Evolutionary conservation across 116 monocot genomes (phyloP).

Genomic region (Cymodocea nodosa): DNA sequence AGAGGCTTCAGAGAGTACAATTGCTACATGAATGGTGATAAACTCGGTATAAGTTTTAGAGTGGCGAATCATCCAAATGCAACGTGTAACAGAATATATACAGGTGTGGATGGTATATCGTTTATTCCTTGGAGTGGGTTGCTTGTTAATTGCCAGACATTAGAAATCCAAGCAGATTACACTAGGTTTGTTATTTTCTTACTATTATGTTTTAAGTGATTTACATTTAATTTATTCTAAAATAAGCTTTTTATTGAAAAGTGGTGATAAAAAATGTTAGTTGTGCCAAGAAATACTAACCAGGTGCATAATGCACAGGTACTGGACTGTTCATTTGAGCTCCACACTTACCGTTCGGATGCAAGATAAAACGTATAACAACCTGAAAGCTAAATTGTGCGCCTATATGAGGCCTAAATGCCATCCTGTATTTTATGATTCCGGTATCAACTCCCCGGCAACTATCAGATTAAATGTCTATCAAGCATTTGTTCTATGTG

Average conservation of each 20-base stretch:
- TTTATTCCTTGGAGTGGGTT: conserved; percentile 97
- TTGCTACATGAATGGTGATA: conserved; percentile 70
- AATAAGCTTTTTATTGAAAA: neutral
- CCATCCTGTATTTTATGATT: conserved; percentile 76
- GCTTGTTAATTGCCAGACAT: conserved; percentile 63
- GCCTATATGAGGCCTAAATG: conserved; percentile 68
- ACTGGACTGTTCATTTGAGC: conserved; percentile 40
- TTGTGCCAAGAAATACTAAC: neutral
- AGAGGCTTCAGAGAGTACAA: conserved; percentile 82
- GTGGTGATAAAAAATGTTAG: neutral
- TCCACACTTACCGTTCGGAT: conserved; percentile 59
- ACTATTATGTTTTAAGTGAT: neutral
- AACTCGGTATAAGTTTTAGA: conserved; percentile 75
- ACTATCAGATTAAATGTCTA: conserved; percentile 69
- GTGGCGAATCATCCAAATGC: conserved; percentile 3
- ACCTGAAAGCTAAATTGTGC: conserved; percentile 44
- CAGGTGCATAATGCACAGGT: conserved; percentile 23
- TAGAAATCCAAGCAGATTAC: conserved; percentile 98
- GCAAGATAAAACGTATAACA: conserved; percentile 11
- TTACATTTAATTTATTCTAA: neutral
- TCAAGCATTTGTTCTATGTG: conserved; percentile 85
- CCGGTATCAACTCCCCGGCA: conserved; percentile 53
- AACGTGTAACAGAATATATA: conserved; percentile 28
- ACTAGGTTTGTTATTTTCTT: conserved; percentile 42
- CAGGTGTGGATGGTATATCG: conserved; percentile 49